Base-by-base conservation (phyloP, 1,284 basidiomycete species). In the Grifola frondosa region DNA sequence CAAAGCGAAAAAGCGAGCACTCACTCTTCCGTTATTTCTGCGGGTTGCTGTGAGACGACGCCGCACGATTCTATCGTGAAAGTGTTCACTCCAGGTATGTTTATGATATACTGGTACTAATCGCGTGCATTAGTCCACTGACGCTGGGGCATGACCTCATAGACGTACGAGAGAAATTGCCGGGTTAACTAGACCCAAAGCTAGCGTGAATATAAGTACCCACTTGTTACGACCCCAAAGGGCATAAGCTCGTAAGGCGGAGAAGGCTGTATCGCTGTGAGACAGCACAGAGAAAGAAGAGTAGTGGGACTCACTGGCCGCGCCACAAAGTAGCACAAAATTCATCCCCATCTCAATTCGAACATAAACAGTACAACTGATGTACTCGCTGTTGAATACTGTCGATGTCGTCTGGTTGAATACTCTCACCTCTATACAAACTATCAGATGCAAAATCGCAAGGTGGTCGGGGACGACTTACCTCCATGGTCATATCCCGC, bases 161-260 rank as follows among this genome's bases (percentile, higher is more conserved):
- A 3, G 4, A 29, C 44, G 19, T 17, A 42, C 45, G 21, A 46
- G 21, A 6, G 16, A 23, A 12, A 46, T 38, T 2, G 35, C n/a
- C 8, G 47, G 38, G 22, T 49, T 44, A 1, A 41, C 26, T 5
- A 35, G 29, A 6, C 42, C 47, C 6, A 49, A n/a, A 15, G 23
- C 12, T 6, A 49, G 23, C 3, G 36, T 30, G 6, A 38, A 5
- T 4, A 33, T 21, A 21, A 44, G 30, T 6, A 42, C 12, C 2
- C 23, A 16, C 10, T 6, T 16, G 4, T 32, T 32, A 11, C 32
- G 38, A 10, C 21, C 29, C 5, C 16, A 49, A 21, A 49, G 5
- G 12, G 47, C 47, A 26, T 44, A 44, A 4, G 42, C 42, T 11
- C 47, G 34, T 10, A 42, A 34, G 4, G 42, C 47, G 8, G 47